These are phyloP conservation scores for Actinomortierella ambigua DNA, from an alignment of 371 early-diverging fungal genomes.

Conservation along the genomic window DNA sequence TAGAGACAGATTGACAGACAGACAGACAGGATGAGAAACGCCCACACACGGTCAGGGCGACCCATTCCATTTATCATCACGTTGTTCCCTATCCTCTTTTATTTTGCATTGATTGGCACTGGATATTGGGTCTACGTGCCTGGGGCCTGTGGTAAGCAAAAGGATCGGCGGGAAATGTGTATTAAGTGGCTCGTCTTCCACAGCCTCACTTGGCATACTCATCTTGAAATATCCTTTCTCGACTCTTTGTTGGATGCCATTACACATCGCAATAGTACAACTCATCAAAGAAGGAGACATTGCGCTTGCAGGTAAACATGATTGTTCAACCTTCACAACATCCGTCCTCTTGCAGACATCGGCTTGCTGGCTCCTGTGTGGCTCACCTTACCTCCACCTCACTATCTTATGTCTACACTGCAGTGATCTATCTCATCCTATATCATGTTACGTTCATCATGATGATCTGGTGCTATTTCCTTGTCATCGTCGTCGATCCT, in stretches of 20 bases:
- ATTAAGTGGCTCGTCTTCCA: background rate
- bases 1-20: no score
- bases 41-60: constrained; percentile 37
- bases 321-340: no score
- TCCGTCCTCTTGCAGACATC: background rate
- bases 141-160: constrained; percentile 55
- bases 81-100: constrained; percentile 32
- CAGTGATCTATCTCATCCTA: constrained; percentile 53
- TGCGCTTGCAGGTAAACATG: constrained; percentile 34
- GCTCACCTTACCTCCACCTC: background rate
- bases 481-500: constrained; percentile 54
- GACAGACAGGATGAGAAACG: constrained; percentile 8
- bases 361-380: background rate
- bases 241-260: background rate
- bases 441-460: constrained; percentile 51
- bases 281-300: constrained; percentile 11
- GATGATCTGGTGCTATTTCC: constrained; percentile 51
- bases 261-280: constrained; percentile 6
- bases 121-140: constrained; percentile 60
- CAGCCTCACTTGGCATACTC: background rate
- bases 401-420: background rate
- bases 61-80: constrained; percentile 28
- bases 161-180: background rate
- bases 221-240: background rate
- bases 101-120: constrained; percentile 19